Evolutionary conservation across 75 land plant genomes (phyloP).

Genomic region (Pinus albicaulis): DNA sequence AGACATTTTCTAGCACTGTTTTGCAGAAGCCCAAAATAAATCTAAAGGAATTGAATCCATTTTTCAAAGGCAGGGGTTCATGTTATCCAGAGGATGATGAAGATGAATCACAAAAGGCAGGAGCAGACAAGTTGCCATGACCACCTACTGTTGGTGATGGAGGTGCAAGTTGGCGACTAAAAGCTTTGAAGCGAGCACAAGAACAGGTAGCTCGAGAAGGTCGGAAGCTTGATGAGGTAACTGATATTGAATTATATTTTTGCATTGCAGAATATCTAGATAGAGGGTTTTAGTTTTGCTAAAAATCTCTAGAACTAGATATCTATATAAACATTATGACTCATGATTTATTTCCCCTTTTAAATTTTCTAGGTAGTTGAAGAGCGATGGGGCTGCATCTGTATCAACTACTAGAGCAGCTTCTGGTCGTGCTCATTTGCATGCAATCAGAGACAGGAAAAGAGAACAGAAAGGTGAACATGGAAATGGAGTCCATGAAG

Average conservation of each 20-base stretch:
- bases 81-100: conserved; percentile 69
- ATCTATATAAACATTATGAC: not conserved
- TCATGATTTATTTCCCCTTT: not conserved
- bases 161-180: conserved; percentile 94
- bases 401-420: conserved; percentile 63
- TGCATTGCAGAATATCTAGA: not conserved
- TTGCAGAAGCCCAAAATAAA: conserved; percentile 50
- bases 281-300: conserved; percentile 6
- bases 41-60: conserved; percentile 87
- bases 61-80: conserved; percentile 64
- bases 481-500: conserved; percentile 9
- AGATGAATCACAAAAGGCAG: conserved; percentile 8
- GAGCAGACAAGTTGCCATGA: conserved; percentile 25
- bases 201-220: conserved; percentile 98
- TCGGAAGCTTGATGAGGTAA: conserved; percentile 68
- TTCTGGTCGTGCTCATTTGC: conserved; percentile 83
- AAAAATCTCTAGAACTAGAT: not conserved
- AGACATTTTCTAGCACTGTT: conserved; percentile 1
- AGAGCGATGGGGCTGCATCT: conserved; percentile 91
- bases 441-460: conserved; percentile 78
- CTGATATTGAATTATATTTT: conserved; percentile 9
- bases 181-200: conserved; percentile 92
- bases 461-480: conserved; percentile 25
- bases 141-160: conserved; percentile 91
- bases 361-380: conserved; percentile 60